Evolutionary conservation across 2,329 filamentous ascomycete species (phyloP), one percentile per base, ranked within the genome.

Genomic region (Penicillium freii): DNA sequence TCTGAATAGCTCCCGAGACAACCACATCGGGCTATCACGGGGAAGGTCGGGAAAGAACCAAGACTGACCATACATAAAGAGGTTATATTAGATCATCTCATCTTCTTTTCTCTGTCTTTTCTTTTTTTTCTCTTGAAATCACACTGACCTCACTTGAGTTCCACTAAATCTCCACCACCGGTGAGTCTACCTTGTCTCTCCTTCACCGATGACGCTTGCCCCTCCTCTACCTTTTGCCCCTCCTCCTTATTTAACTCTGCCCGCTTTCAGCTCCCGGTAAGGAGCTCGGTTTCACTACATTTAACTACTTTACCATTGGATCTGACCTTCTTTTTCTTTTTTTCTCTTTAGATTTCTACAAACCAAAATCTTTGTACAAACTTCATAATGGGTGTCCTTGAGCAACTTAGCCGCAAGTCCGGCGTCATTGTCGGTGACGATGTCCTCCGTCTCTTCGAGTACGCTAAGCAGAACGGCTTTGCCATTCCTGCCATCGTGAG

Each of bases 391-490:
- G 77, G 77, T 78, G 72, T 70, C 66, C 67, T 75, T 57, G 83
- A 84, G 67, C 76, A 83, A 73, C 82, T 88, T 61, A 80, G 73
- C 72, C 81, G 86, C 76, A 88, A 88, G 80, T 66, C 79, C 65
- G 86, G 86, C 71, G 84, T 87, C 73, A 88, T 88, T 76, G 81
- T 83, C 68, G 86, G 86, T 69, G 85, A 87, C 67, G 85, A 88
- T 75, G 84, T 87, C 65, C 76, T 84, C 66, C 77, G 77, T 74
- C 89, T 96, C 72, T 96, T 97, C 82, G 84, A 92, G 79, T 91
- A 97, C 78, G 90, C 90, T 67, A 89, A 92, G 76, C 84, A 94
- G 82, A 84, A 96, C 74, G 81, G 88, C 65, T 96, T 92, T 73
- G 92, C 92, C 71, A 91, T 97, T 70, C 92, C 91, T 60, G 91